Evolutionary conservation across 1,139 yeast species (phyloP).

Genomic region (Yamadazyma pseudoaaseri): DNA sequence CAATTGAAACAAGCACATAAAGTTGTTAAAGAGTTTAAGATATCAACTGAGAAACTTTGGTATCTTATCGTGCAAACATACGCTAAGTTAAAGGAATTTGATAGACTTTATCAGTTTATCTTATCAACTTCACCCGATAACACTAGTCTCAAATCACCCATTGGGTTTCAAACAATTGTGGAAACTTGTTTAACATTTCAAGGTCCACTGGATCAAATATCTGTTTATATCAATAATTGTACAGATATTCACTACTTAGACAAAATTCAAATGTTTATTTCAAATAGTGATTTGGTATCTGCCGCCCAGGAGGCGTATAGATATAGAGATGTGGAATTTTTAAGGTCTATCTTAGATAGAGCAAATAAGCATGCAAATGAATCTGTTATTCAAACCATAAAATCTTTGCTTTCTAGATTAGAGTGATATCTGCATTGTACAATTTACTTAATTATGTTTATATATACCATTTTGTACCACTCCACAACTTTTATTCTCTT

Average conservation of each 20-base stretch:
- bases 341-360: slow-evolving; percentile 32
- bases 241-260: slow-evolving; percentile 33
- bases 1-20: slow-evolving; percentile 60
- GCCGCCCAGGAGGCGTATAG: slow-evolving; percentile 65
- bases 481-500: slow-evolving; percentile 57
- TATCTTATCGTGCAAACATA: slow-evolving; percentile 58
- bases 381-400: slow-evolving; percentile 21
- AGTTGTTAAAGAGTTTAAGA: slow-evolving; percentile 58
- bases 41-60: slow-evolving; percentile 65
- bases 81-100: slow-evolving; percentile 56
- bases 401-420: slow-evolving; percentile 26
- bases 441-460: background rate
- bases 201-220: slow-evolving; percentile 41
- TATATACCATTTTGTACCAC: slow-evolving; percentile 42
- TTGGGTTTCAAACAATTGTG: slow-evolving; percentile 70
- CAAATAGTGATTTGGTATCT: slow-evolving; percentile 50
- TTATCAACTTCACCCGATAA: slow-evolving; percentile 24
- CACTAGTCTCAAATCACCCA: slow-evolving; percentile 56
- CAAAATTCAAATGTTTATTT: slow-evolving; percentile 49
- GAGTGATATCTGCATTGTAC: slow-evolving; percentile 20
- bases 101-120: slow-evolving; percentile 52
- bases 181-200: slow-evolving; percentile 49
- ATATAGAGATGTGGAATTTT: slow-evolving; percentile 48
- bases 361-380: slow-evolving; percentile 21
- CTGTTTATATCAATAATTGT: slow-evolving; percentile 35